A percentile compares a stretch with the other conserved stretches of the same genome.
Conservation (phyloP, 2,329 filamentous ascomycete species). For the Fusarium circinatum region DNA sequence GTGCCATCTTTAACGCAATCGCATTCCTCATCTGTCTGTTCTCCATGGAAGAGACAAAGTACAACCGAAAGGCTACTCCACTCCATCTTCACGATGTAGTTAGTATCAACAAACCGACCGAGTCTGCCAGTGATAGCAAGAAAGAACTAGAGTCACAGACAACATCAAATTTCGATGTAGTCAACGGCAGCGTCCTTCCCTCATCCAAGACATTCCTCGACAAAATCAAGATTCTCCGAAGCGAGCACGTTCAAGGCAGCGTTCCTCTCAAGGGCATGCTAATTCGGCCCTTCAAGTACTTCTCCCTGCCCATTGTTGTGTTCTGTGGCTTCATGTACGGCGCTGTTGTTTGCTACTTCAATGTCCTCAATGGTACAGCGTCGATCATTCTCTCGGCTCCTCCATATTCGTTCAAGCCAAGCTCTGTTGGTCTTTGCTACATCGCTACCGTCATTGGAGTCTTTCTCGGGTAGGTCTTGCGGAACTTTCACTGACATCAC, state of each 20-base stretch:
- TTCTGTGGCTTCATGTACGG: not conserved
- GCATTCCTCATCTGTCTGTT: not conserved
- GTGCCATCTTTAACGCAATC: not conserved
- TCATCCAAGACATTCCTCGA: not conserved
- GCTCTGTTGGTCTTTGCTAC: not conserved
- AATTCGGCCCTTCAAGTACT: not conserved
- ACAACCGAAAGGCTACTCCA: not conserved
- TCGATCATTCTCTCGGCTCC: not conserved
- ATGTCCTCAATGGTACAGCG: not conserved
- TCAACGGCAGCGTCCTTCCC: not conserved
- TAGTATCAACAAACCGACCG: not conserved
- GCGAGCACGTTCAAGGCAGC: not conserved
- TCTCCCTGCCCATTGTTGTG: not conserved
- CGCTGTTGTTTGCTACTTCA: not conserved
- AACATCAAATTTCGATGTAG: not conserved
- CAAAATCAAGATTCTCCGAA: not conserved
- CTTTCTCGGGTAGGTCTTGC: not conserved
- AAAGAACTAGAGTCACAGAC: not conserved
- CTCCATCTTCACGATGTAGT: not conserved
- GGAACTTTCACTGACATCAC: too few relatives aligned
- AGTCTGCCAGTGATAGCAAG: rapidly evolving
- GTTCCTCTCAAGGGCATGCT: not conserved
- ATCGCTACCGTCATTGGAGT: not conserved
- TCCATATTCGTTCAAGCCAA: not conserved
- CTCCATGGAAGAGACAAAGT: not conserved